Percentiles rank a stretch among this genome's conserved stretches.
phyloP scores from a whole-genome alignment of 177 flowering plant species.

The Vitis hybrid region DNA sequence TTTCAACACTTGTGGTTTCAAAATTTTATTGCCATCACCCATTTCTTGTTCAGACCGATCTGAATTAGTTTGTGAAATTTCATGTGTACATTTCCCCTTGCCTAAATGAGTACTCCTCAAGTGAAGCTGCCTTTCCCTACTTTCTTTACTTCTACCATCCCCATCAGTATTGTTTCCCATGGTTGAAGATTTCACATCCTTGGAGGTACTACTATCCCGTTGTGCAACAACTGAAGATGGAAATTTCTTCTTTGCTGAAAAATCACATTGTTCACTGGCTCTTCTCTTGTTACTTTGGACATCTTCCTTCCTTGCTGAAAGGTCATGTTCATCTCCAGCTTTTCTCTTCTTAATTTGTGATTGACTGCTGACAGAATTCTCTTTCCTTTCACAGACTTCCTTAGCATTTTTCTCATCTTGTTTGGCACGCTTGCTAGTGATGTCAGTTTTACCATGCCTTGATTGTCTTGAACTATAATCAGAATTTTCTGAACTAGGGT shows the following conservation, averaged over 20 bases:
- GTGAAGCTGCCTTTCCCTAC: constrained; percentile 13
- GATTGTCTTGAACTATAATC: constrained; percentile 17
- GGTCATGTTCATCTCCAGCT: constrained; percentile 8
- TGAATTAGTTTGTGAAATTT: constrained; percentile 12
- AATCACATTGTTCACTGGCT: constrained; percentile 7
- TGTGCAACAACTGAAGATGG: constrained; percentile 15
- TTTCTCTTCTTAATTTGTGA: constrained; percentile 6
- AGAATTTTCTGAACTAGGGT: constrained; percentile 3
- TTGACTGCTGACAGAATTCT: constrained; percentile 7
- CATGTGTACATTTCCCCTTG: constrained; percentile 17
- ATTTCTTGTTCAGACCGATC: constrained; percentile 12
- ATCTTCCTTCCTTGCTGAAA: constrained; percentile 9
- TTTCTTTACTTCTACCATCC: constrained; percentile 20
- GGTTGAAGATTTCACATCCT: constrained; percentile 15
- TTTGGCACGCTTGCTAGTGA: constrained; percentile 8
- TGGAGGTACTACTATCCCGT: constrained; percentile 10
- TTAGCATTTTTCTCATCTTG: constrained; percentile 13
- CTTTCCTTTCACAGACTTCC: constrained; percentile 21
- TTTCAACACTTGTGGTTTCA: constrained; percentile 7
- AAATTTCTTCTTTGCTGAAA: constrained; percentile 11
- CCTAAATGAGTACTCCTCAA: constrained; percentile 2
- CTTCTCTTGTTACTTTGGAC: constrained; percentile 6
- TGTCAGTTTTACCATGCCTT: constrained; percentile 26
- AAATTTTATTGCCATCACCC: constrained; percentile 13
- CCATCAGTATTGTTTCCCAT: constrained; percentile 10